These are phyloP conservation scores for Schizopora paradoxa DNA, from an alignment of 1,284 basidiomycete species.

Conservation along the genomic window DNA sequence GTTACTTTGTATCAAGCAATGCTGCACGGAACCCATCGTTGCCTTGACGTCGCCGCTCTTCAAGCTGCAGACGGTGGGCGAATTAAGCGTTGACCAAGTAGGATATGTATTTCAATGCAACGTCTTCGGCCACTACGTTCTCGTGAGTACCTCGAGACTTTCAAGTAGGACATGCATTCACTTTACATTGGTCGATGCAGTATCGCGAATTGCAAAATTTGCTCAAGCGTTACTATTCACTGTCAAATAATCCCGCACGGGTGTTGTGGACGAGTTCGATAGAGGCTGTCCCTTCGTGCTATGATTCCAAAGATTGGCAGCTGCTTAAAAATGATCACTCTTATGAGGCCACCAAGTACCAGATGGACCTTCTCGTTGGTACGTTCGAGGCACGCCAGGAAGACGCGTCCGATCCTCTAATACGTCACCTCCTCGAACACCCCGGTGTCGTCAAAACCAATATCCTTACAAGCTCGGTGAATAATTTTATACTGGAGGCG, in stretches of 20 bases:
- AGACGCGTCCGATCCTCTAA: conserved; percentile 17
- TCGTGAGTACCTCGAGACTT: conserved; percentile 47
- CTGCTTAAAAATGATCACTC: conserved; percentile 53
- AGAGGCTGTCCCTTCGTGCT: conserved; percentile 52
- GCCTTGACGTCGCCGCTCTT: conserved; percentile 56
- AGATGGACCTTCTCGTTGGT: conserved; percentile 67
- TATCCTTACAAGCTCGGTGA: conserved; percentile 44
- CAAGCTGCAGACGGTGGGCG: conserved; percentile 58
- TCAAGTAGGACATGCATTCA: not conserved
- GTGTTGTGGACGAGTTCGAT: conserved; percentile 81
- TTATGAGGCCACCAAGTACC: conserved; percentile 77
- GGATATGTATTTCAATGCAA: conserved; percentile 87
- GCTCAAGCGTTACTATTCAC: conserved; percentile 26
- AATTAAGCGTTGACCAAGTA: conserved; percentile 62
- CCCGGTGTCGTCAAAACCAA: conserved; percentile 75
- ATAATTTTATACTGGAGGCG: conserved; percentile 43
- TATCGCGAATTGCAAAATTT: conserved; percentile 52
- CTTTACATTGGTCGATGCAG: conserved; percentile 31
- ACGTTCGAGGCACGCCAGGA: conserved; percentile 46
- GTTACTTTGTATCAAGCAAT: conserved; percentile 43
- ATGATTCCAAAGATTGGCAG: conserved; percentile 70
- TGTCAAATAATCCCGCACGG: conserved; percentile 40
- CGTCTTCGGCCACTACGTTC: conserved; percentile 74
- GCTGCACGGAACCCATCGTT: conserved; percentile 42
- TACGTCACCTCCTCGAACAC: conserved; percentile 63